Evolutionary conservation across 768 basidiomycete species (phyloP).

Genomic region (Amylocystis lapponica): DNA sequence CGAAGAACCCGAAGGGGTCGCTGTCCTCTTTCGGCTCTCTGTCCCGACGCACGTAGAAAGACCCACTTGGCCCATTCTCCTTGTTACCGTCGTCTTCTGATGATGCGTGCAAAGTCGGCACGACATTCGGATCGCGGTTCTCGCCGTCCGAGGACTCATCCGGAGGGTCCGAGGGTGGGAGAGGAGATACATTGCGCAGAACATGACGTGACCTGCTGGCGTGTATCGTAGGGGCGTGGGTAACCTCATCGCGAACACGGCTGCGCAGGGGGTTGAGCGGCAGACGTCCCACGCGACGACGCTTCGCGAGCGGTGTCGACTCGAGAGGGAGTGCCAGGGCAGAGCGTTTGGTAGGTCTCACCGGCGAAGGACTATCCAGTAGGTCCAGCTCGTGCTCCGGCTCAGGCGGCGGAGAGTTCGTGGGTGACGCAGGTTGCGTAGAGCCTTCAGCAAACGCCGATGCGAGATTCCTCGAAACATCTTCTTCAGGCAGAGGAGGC

Average conservation of each 20-base stretch:
- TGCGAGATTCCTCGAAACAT: no score
- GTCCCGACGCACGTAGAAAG: background rate
- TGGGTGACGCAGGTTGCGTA: no score
- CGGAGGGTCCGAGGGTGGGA: constrained; percentile 23
- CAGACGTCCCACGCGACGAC: background rate
- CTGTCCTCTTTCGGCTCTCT: constrained; percentile 5
- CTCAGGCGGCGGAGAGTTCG: background rate
- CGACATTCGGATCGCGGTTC: background rate
- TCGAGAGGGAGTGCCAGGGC: constrained; percentile 1
- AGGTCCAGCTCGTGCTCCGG: constrained; percentile 1
- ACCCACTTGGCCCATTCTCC: constrained; percentile 2
- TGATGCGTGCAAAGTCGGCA: constrained; percentile 1
- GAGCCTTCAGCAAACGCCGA: no score
- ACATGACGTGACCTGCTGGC: constrained; percentile 5
- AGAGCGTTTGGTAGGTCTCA: background rate
- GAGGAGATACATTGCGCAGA: constrained; percentile 16
- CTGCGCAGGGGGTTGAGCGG: constrained; percentile 1
- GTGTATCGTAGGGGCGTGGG: no score
- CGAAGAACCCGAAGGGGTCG: constrained; percentile 26
- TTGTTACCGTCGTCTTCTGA: constrained; percentile 5
- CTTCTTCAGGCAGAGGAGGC: no score
- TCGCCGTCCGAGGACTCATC: background rate
- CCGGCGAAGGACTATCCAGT: constrained; percentile 2
- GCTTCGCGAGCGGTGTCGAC: constrained; percentile 10
- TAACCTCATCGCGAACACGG: background rate